phyloP scores from a whole-genome alignment of 1,139 yeast genomes.

The Nakaseomyces delphensis region DNA sequence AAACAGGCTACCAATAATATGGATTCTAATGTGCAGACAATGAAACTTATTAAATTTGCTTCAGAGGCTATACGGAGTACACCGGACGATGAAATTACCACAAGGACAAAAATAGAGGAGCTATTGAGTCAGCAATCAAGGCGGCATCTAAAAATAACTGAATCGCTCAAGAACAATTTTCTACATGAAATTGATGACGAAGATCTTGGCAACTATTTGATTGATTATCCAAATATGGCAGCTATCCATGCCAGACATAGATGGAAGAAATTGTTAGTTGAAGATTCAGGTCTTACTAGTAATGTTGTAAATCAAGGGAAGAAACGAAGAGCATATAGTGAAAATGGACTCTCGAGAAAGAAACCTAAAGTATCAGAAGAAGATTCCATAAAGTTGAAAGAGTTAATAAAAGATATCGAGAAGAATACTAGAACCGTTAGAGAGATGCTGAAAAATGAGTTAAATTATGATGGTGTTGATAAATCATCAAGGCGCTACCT shows the following conservation, averaged over 20 bases:
- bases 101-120: conserved; percentile 8
- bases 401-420: not conserved
- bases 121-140: conserved; percentile 6
- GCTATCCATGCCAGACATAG: not conserved
- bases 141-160: not conserved
- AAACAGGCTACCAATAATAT: no score
- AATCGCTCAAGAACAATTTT: conserved; percentile 6
- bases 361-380: not conserved
- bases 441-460: conserved; percentile 2
- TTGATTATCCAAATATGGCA: not conserved
- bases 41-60: conserved; percentile 13
- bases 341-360: not conserved
- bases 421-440: not conserved
- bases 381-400: not conserved
- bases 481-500: no score
- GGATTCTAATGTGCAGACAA: conserved; percentile 13
- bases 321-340: not conserved
- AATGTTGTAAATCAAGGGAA: not conserved
- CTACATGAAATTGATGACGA: not conserved
- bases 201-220: not conserved
- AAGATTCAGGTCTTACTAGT: not conserved
- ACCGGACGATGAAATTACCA: not conserved
- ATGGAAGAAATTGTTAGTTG: not conserved
- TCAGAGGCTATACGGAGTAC: conserved; percentile 6
- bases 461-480: not conserved